Conservation (phyloP, 345 rosid genomes). For the Streptanthus diversifolius region DNA sequence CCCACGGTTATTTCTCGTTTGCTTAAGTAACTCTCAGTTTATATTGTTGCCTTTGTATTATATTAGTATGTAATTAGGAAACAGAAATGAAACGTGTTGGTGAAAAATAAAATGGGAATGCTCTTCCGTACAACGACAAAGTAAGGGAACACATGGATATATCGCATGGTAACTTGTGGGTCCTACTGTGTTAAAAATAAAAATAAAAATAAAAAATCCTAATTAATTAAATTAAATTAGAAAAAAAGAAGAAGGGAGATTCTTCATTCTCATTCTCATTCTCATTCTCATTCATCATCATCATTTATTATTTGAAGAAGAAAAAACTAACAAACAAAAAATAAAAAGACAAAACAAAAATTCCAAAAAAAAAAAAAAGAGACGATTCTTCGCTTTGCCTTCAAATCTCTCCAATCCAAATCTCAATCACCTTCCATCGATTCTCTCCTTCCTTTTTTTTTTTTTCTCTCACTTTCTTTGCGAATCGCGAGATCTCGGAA, state of each 20-base stretch:
- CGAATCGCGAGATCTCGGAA: slow-evolving; percentile 28
- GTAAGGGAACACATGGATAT: slow-evolving; percentile 1
- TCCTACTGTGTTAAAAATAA: neutral
- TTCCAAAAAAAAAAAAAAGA: neutral
- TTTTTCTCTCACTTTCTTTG: neutral
- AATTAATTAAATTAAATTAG: neutral
- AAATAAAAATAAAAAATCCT: neutral
- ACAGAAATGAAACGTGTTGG: neutral
- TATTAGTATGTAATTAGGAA: neutral
- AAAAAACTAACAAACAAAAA: too few relatives aligned
- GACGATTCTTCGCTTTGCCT: slow-evolving; percentile 31
- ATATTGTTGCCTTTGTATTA: neutral
- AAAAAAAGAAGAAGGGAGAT: slow-evolving; percentile 7
- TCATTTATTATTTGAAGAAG: neutral
- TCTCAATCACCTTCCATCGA: slow-evolving; percentile 22
- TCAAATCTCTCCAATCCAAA: slow-evolving; percentile 25
- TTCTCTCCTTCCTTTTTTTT: slow-evolving; percentile 5
- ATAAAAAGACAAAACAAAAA: too few relatives aligned
- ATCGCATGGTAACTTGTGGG: slow-evolving; percentile 26
- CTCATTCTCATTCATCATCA: slow-evolving; percentile 5
- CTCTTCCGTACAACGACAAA: neutral
- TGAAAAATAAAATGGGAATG: neutral
- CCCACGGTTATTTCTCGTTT: neutral
- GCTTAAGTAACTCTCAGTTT: neutral
- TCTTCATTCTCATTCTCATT: slow-evolving; percentile 16